phyloP scores from a whole-genome alignment of 2,329 filamentous ascomycete genomes.

The Paracoccidioides brasiliensis region DNA sequence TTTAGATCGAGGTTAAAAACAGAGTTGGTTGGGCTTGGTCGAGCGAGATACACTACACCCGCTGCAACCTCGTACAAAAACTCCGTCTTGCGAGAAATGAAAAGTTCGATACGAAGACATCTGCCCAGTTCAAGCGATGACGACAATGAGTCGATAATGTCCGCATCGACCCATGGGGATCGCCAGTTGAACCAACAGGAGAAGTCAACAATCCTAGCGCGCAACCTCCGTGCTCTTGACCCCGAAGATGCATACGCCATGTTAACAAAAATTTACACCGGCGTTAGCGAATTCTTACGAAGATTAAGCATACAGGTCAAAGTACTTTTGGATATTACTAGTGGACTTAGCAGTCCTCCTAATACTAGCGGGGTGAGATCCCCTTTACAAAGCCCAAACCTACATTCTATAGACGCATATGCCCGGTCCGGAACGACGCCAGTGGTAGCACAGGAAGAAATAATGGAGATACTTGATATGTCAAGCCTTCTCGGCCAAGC shows the following conservation, averaged over 20 bases:
- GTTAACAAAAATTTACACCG: conserved; percentile 69
- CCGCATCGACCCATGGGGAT: conserved; percentile 62
- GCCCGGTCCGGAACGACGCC: conserved; percentile 18
- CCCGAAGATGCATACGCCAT: conserved; percentile 73
- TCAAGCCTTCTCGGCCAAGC: conserved; percentile 52
- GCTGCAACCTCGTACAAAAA: conserved; percentile 80
- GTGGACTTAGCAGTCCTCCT: conserved; percentile 24
- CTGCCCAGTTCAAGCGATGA: conserved; percentile 90
- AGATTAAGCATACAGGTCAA: conserved; percentile 85
- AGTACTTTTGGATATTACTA: conserved; percentile 85
- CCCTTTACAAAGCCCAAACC: conserved; percentile 32
- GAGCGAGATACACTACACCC: conserved; percentile 63
- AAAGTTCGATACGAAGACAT: conserved; percentile 67
- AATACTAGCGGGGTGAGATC: conserved; percentile 22
- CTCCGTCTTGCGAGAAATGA: conserved; percentile 71
- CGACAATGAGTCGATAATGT: conserved; percentile 80
- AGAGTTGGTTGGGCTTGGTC: conserved; percentile 64
- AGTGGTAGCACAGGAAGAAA: conserved; percentile 40
- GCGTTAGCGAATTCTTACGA: conserved; percentile 74
- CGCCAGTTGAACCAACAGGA: conserved; percentile 66
- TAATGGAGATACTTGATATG: conserved; percentile 51
- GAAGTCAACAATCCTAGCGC: conserved; percentile 74
- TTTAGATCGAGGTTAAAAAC: conserved; percentile 58
- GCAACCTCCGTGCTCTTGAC: conserved; percentile 75
- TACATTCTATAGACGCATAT: conserved; percentile 32